phyloP scores from a whole-genome alignment of 2,329 filamentous ascomycete species.

The Neurospora crassa region DNA sequence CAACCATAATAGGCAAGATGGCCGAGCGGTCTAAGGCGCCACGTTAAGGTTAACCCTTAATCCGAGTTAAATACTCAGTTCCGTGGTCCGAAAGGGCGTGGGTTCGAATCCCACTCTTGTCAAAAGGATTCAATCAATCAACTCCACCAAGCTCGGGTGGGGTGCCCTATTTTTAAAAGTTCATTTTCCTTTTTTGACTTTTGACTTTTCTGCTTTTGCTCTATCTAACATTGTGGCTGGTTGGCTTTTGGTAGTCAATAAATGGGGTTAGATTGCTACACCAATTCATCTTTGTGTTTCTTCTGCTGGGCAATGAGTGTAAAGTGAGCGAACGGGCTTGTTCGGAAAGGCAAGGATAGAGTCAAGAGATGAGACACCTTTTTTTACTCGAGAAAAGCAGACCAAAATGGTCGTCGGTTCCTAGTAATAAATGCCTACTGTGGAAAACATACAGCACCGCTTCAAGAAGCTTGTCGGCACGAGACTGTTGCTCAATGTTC shows the following conservation, averaged over 20 bases:
- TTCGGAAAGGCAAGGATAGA: too few relatives aligned
- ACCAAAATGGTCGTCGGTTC: too few relatives aligned
- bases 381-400: too few relatives aligned
- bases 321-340: too few relatives aligned
- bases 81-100: neutral
- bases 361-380: too few relatives aligned
- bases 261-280: too few relatives aligned
- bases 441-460: neutral
- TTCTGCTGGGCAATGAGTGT: too few relatives aligned
- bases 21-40: neutral
- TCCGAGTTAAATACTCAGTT: neutral
- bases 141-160: neutral
- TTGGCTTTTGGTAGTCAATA: too few relatives aligned
- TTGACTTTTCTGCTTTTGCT: neutral
- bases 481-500: neutral
- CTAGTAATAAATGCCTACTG: neutral
- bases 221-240: too few relatives aligned
- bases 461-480: neutral
- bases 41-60: neutral
- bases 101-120: constrained; percentile 1
- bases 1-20: neutral
- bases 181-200: neutral
- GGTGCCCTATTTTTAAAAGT: neutral
- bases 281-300: too few relatives aligned
- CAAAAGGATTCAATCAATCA: neutral